Evolutionary conservation across 768 basidiomycete species (phyloP), one percentile per base, ranked within the genome.

Genomic region (Plicaturopsis crispa): DNA sequence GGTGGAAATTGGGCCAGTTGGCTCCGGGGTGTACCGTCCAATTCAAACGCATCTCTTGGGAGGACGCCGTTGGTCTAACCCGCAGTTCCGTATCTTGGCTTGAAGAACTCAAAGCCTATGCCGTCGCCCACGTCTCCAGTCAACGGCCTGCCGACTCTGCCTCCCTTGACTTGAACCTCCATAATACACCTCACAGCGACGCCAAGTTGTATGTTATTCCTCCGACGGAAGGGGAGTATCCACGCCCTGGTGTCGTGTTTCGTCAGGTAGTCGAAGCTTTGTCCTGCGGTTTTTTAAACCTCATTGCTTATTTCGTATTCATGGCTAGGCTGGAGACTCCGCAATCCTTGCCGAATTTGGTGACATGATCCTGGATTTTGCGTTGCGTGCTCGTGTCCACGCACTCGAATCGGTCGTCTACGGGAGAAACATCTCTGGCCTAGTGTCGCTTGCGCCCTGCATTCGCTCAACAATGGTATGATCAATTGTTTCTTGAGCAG

Each of bases 1-100:
- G 78, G 59, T 84, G 80, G 80, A 80, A 81, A 46, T 42, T 82
- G 5, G 82, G 82, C 0, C 82, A 85, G 49, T 47, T 82, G 19
- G 62, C 67, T 14, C 72, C 80, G 0, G 81, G 79, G 12, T 62
- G 60, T 36, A 70, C 65, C 0, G 57, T 85, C 3, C 57, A 56
- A 23, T 81, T 84, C 53, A 62, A 61, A 38, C 62, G 72, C 17
- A 55, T 80, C 18, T 61, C 68, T 0, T 71, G 70, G 64, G 43
- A 48, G 1, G 53, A 63, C 2, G 64, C 75, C 0, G 46, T 60
- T 32, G 24, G 38, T 5, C 46, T 67, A 2, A 38, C 49, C 11
- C 42, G 44, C n/a, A 36, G 43, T 0, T 50, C 52, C 5, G 42
- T 52, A 18, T 13, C 38, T 5, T 73, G 66, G 59, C 47, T 69